phyloP scores from a whole-genome alignment of 495 filamentous ascomycete species.

The Amorphotheca resinae region DNA sequence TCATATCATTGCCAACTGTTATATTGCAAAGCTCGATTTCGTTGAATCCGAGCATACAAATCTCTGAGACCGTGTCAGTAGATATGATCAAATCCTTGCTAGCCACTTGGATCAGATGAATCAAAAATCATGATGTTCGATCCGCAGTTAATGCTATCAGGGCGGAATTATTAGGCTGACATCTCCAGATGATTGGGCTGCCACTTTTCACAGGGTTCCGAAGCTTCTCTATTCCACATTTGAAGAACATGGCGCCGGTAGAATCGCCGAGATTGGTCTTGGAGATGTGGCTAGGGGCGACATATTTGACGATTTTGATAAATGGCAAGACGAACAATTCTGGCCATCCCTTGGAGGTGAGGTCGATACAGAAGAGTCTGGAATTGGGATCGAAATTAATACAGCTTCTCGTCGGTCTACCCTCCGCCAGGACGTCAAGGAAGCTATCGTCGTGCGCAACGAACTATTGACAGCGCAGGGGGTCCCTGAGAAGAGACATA shows the following conservation, averaged over 20 bases:
- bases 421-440: neutral
- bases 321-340: constrained; percentile 46
- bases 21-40: too few species aligned
- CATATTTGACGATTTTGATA: constrained; percentile 60
- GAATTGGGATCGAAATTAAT: constrained; percentile 40
- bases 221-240: constrained; percentile 45
- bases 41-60: too few species aligned
- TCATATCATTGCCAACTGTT: too few species aligned
- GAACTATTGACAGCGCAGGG: constrained; percentile 40
- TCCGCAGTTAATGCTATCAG: neutral
- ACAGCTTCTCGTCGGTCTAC: neutral
- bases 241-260: constrained; percentile 36
- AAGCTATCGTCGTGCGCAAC: constrained; percentile 27
- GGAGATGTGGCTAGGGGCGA: constrained; percentile 50
- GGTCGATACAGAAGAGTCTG: constrained; percentile 12
- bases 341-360: constrained; percentile 47
- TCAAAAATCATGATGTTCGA: too few species aligned
- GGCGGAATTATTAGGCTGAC: neutral
- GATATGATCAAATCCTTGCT: too few species aligned
- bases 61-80: too few species aligned
- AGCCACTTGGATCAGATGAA: too few species aligned
- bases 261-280: constrained; percentile 42
- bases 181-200: constrained; percentile 42
- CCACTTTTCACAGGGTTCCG: constrained; percentile 63
- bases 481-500: constrained; percentile 47